Evolutionary conservation across 2,329 filamentous ascomycete species (phyloP), one percentile per base, ranked within the genome.

Genomic region (Ophiobolus disseminans): DNA sequence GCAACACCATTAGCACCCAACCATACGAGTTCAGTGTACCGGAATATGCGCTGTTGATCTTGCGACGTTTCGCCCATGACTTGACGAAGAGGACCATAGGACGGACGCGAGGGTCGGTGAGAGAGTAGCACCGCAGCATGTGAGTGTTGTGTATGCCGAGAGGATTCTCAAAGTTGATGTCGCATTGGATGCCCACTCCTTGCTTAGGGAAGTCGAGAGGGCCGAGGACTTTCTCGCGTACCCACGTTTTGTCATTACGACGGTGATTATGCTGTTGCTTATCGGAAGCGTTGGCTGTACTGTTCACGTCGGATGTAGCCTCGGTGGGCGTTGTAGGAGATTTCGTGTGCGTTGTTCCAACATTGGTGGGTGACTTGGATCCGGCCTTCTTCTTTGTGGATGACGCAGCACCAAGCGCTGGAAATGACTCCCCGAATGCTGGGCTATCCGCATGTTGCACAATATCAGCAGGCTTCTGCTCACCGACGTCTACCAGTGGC

Each of bases 21-120:
- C 92, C 91, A 64, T 96, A 96, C 58, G 89, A 93, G 42, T 89
- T 92, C 14, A 97, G 77, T 0, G 91, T 95, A 32, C 92, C 91
- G 28, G 87, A 86, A 67, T 95, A 95, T 2, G 90, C 86, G 32
- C 87, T 90, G 73, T 96, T 96, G 75, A 96, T 92, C 55, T 86
- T 88, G 37, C 92, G 86, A 21, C 81, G 80, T 71, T 94, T 95
- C 20, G 91, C 90, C 91, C 92, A 97, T 55, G 90, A 83, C 73
- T 97, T 97, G 67, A 97, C 79, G 67, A 96, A 96, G 7, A 95
- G 76, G 1, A 95, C 85, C 76, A 96, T 83, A 1, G 86, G 84
- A 17, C 85, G 82, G 4, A 96, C 90, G 9, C 92, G 86, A 4
- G 83, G 75, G 66, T 97, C 92, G 16, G 88, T 89, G 45, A 84